Evolutionary conservation across 495 filamentous ascomycete genomes (phyloP).

Genomic region (Penicillium parvum): DNA sequence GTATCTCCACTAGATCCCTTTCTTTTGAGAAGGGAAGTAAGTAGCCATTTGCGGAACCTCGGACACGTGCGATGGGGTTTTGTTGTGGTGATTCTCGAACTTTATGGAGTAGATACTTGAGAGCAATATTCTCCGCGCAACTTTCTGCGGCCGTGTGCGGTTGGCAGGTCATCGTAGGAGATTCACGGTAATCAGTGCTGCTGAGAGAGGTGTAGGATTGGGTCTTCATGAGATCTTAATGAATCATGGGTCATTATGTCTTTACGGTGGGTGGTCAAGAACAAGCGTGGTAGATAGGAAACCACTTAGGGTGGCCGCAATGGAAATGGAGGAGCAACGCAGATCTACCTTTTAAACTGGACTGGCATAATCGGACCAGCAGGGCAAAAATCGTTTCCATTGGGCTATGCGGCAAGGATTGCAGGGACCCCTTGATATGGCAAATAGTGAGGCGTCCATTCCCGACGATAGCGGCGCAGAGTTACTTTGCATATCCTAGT

Average conservation of each 20-base stretch:
- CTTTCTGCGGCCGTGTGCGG: background rate
- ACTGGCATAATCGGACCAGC: background rate
- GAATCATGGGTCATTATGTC: background rate
- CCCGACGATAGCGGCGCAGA: background rate
- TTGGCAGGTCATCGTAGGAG: background rate
- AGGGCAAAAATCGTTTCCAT: background rate
- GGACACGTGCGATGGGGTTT: background rate
- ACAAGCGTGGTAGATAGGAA: background rate
- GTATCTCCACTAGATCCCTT: conserved; percentile 4
- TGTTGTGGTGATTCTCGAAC: background rate
- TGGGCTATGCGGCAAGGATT: background rate
- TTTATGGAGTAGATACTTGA: conserved; percentile 1
- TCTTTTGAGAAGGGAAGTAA: conserved; percentile 13
- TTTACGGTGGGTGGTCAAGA: background rate
- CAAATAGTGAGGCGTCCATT: background rate
- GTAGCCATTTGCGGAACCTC: too few relatives aligned
- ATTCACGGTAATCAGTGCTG: background rate
- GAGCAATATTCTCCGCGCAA: conserved; percentile 2
- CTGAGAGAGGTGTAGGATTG: background rate
- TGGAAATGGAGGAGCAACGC: background rate
- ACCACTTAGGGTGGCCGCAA: background rate
- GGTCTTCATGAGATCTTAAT: background rate
- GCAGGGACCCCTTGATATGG: background rate
- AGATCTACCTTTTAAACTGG: background rate
- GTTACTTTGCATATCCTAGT: too few relatives aligned